Evolutionary conservation across 805 yeast genomes (phyloP), one percentile per base, ranked within the genome.

Genomic region (Candida argentea): DNA sequence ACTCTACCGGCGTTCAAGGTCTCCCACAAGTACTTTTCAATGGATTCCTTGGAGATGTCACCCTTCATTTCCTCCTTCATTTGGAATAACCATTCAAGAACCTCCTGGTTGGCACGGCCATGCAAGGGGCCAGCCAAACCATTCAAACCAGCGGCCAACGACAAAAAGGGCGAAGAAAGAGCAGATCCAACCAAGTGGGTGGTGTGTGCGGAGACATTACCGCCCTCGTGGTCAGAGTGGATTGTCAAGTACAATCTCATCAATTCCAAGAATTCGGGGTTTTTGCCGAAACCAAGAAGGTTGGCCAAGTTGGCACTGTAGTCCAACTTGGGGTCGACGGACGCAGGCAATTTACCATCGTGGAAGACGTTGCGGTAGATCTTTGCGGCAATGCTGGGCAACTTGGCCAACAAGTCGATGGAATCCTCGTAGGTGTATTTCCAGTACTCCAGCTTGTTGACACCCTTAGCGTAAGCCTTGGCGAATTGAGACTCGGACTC

Each of bases 41-140:
- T 76, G 44, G 71, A 67, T 33, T 52, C 64, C 39, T 62, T 55
- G 39, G 70, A 57, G 43, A 53, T 50, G 38, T 61, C 68, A 56
- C 86, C 93, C 44, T 75, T 67, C 48, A 80, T 66, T 39, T 65
- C 65, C 46, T 68, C 69, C 54, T 67, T 66, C 76, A 78, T 71
- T 43, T 68, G 70, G 50, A 73, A 60, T 43, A 80, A 68, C 63
- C 80, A 81, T 49, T 78, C 70, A 39, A 81, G 74, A 31, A 81
- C 91, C 57, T 81, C 91, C 57, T 81, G 93, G 53, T 81, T 80
- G 34, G 91, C 93, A 41, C 81, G 65, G 19, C 91, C 91, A 56
- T 81, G 93, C 44, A 81, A 64, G 34, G 93, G 91, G 38, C 93
- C 93, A 19, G 93, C 91, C 36, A 81, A 64, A 44, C 93, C 93